phyloP scores from a whole-genome alignment of 2,329 filamentous ascomycete genomes.

The Shiraia bambusicola region DNA sequence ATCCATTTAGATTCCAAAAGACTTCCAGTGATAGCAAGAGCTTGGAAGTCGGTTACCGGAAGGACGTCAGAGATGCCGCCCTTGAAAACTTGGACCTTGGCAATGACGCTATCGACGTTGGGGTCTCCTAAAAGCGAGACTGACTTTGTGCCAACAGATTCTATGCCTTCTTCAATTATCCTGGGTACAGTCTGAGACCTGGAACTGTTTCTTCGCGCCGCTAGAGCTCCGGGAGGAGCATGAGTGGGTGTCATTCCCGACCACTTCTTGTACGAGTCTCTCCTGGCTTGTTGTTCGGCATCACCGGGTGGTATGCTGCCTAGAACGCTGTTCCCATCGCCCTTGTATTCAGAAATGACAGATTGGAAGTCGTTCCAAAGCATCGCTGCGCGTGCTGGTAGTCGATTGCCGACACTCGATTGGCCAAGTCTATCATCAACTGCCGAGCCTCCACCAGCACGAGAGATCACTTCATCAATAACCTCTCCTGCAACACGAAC shows the following conservation, averaged over 20 bases:
- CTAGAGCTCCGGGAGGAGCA: conserved; percentile 10
- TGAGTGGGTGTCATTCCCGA: conserved; percentile 19
- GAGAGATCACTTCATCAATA: conserved; percentile 39
- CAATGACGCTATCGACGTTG: conserved; percentile 39
- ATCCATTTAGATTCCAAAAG: conserved; percentile 39
- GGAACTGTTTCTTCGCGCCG: conserved; percentile 13
- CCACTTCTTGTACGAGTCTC: conserved; percentile 30
- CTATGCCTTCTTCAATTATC: conserved; percentile 31
- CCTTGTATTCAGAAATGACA: conserved; percentile 31
- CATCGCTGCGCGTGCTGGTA: conserved; percentile 21
- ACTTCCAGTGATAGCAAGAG: conserved; percentile 37
- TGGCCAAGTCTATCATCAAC: conserved; percentile 16
- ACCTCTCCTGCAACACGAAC: conserved; percentile 39
- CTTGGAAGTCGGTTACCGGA: conserved; percentile 39
- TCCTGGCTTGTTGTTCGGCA: conserved; percentile 12
- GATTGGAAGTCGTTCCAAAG: conserved; percentile 36
- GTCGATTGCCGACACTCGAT: conserved; percentile 16
- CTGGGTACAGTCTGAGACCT: conserved; percentile 20
- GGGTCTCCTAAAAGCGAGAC: conserved; percentile 36
- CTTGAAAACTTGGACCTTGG: conserved; percentile 40
- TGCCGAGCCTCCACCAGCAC: conserved; percentile 26
- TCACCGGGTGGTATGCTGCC: conserved; percentile 12
- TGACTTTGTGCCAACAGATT: conserved; percentile 19
- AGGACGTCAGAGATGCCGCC: conserved; percentile 38
- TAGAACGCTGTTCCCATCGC: conserved; percentile 10